Percentiles rank a stretch among this genome's conserved stretches.
These are phyloP conservation scores for Plasmodium malariae DNA, from an alignment of 169 alveolate genomes.

Conservation along the genomic window DNA sequence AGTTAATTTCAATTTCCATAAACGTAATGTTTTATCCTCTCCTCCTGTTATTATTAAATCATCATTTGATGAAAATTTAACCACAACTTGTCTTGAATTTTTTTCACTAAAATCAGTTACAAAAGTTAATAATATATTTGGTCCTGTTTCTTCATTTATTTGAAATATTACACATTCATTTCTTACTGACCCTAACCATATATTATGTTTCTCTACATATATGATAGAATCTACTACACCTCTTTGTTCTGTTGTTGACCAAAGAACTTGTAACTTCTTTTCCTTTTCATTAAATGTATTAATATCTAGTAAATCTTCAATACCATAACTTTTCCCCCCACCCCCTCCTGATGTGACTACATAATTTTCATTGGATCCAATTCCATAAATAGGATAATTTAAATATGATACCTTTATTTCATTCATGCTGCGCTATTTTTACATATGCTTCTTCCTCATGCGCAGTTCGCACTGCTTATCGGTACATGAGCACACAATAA, in stretches of 20 bases:
- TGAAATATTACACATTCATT: constrained; percentile 81
- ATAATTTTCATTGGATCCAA: constrained; percentile 81
- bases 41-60: constrained; percentile 83
- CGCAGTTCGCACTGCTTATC: no score
- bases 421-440: constrained; percentile 23
- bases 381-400: constrained; percentile 76
- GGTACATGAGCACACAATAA: no score
- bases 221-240: constrained; percentile 58
- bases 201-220: constrained; percentile 73
- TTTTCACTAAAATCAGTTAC: constrained; percentile 70
- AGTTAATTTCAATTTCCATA: constrained; percentile 78
- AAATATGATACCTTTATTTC: constrained; percentile 66
- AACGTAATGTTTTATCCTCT: constrained; percentile 80
- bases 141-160: constrained; percentile 76
- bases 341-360: constrained; percentile 89
- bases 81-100: constrained; percentile 80
- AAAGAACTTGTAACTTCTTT: constrained; percentile 35
- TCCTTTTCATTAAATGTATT: constrained; percentile 36
- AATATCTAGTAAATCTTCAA: constrained; percentile 81
- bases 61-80: constrained; percentile 48
- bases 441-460: no score
- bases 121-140: constrained; percentile 78
- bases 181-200: constrained; percentile 85
- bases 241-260: constrained; percentile 74
- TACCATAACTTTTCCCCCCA: constrained; percentile 86